Evolutionary conservation across 768 basidiomycete genomes (phyloP), one percentile per base, ranked within the genome.

Genomic region (Cyclocybe aegerita): DNA sequence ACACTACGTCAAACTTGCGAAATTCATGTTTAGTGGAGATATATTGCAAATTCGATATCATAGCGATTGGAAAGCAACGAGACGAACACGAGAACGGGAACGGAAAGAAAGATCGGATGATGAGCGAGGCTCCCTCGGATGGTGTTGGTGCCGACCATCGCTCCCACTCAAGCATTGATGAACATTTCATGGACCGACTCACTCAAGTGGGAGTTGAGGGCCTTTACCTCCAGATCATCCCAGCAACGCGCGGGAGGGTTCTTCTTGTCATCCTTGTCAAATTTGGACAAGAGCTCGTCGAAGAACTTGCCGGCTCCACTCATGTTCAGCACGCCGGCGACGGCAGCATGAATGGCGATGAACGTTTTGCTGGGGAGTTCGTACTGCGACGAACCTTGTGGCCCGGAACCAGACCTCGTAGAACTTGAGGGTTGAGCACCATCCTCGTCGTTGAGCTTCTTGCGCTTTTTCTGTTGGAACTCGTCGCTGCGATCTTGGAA

Each of bases 291-390:
- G 31, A 56, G 51, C 36, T 51, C 49, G 35, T 60, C 54, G 17
- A 60, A 52, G 38, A 60, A 58, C 38, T 45, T 47, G 9, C 56
- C 59, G 23, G 52, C 55, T 23, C 48, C 58, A 40, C 55, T 52
- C 53, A 40, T 49, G 31, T 58, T n/a, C 48, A 59, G 36, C 38
- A 57, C 48, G 39, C 11, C 52, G 16, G 59, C 53, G n/a, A 56
- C 49, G 16, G 52, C 59, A 32, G 59, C 53, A 38, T 57, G 56
- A 31, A 57, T 57, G 6, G 34, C 55, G 40, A 54, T 42, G 51
- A 37, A 37, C 36, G 36, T 15, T 15, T 37, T 48, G 54, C 15
- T 38, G 46, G 12, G 56, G 53, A 50, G 55, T 51, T 12, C 56
- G 57, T 8, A 55, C 47, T 43, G 11, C 9, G n/a, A 54, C 1